A percentile compares a stretch with the other conserved stretches of the same genome.
Conservation (phyloP, 257 asterid genomes). For the Henckelia pumila region DNA sequence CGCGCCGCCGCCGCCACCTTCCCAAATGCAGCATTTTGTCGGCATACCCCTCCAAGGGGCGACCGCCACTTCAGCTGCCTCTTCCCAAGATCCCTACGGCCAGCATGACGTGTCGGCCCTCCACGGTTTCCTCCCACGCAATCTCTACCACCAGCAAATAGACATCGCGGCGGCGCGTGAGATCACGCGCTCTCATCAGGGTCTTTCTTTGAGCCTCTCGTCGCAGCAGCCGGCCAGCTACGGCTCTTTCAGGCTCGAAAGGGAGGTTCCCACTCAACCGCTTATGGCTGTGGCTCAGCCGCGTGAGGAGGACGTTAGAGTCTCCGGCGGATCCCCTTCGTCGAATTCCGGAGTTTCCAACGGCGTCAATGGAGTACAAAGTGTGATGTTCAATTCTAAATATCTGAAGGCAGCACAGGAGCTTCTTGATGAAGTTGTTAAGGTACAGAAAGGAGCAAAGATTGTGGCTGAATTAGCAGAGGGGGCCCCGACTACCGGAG, state of each 20-base stretch:
- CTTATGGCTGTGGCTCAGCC: slow-evolving; percentile 18
- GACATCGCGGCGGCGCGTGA: slow-evolving; percentile 49
- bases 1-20: slow-evolving; percentile 64
- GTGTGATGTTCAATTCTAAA: slow-evolving; percentile 38
- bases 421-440: slow-evolving; percentile 52
- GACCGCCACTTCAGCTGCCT: slow-evolving; percentile 24
- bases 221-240: slow-evolving; percentile 32
- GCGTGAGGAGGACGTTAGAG: slow-evolving; percentile 27
- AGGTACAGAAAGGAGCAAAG: slow-evolving; percentile 40
- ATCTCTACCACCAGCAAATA: slow-evolving; percentile 42
- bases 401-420: slow-evolving; percentile 52
- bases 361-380: slow-evolving; percentile 36
- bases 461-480: slow-evolving; percentile 17
- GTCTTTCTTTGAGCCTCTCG: slow-evolving; percentile 40
- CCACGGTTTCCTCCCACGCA: slow-evolving; percentile 70
- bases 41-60: slow-evolving; percentile 64
- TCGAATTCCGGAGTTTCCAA: slow-evolving; percentile 44
- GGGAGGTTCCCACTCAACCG: slow-evolving; percentile 29
- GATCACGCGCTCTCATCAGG: slow-evolving; percentile 37
- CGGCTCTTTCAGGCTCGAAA: slow-evolving; percentile 29
- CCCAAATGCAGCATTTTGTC: slow-evolving; percentile 62
- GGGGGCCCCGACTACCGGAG: slow-evolving; percentile 19
- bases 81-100: slow-evolving; percentile 31
- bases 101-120: slow-evolving; percentile 49
- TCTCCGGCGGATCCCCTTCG: slow-evolving; percentile 34